These are phyloP conservation scores for Candida easanensis DNA, from an alignment of 805 yeast genomes.

Conservation along the genomic window DNA sequence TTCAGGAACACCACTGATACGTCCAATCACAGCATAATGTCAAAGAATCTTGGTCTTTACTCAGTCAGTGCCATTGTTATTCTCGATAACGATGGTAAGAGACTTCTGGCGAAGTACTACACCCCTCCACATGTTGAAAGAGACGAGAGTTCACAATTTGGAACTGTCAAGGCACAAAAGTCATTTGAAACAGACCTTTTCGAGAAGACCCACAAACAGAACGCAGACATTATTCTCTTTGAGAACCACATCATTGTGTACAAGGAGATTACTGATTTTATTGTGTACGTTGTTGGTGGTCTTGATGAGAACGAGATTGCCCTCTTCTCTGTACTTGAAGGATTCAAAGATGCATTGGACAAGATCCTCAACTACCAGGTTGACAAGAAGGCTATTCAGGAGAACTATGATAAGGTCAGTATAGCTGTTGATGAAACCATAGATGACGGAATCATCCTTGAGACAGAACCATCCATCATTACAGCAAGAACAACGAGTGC, in stretches of 20 bases:
- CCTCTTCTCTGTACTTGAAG: slow-evolving; percentile 70
- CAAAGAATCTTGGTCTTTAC: slow-evolving; percentile 64
- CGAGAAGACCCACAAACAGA: slow-evolving; percentile 73
- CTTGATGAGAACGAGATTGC: slow-evolving; percentile 83
- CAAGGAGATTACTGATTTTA: slow-evolving; percentile 76
- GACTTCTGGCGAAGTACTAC: slow-evolving; percentile 85
- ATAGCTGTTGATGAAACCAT: slow-evolving; percentile 88
- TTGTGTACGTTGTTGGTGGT: slow-evolving; percentile 68
- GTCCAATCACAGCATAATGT: slow-evolving; percentile 26
- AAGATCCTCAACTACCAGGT: slow-evolving; percentile 63
- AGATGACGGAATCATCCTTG: slow-evolving; percentile 91
- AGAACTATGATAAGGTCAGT: slow-evolving; percentile 80
- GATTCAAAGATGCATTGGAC: slow-evolving; percentile 78
- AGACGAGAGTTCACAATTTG: slow-evolving; percentile 26
- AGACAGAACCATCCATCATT: slow-evolving; percentile 82
- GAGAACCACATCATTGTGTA: slow-evolving; percentile 83
- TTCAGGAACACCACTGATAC: neutral
- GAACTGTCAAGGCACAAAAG: slow-evolving; percentile 57
- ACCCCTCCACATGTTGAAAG: slow-evolving; percentile 45
- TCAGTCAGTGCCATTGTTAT: slow-evolving; percentile 78
- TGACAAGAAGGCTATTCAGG: slow-evolving; percentile 76
- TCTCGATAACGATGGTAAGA: slow-evolving; percentile 75
- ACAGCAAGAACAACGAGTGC: slow-evolving; percentile 90
- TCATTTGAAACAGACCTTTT: slow-evolving; percentile 74
- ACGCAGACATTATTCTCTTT: slow-evolving; percentile 75